A percentile compares a stretch with the other conserved stretches of the same genome.
Conservation (phyloP, 2,329 filamentous ascomycete species). For the Apiospora sp. region DNA sequence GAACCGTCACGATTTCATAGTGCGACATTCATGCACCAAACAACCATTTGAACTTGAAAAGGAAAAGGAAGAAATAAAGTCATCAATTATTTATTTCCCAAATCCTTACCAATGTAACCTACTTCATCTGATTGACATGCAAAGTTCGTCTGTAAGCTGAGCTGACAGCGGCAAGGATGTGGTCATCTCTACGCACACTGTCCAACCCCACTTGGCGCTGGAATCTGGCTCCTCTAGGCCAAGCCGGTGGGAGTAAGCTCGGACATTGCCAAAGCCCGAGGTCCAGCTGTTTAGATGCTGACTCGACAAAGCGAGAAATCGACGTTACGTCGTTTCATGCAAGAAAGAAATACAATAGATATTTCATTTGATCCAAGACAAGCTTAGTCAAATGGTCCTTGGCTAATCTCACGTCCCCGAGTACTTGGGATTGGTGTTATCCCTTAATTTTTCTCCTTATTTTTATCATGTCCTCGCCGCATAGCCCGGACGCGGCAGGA, state of each 20-base stretch:
- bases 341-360: background rate
- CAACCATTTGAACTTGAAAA: background rate
- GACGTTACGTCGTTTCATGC: background rate
- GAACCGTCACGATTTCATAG: slow-evolving; percentile 8
- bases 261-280: slow-evolving; percentile 19
- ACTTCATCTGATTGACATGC: background rate
- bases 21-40: background rate
- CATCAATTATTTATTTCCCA: background rate
- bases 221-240: background rate
- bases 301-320: background rate
- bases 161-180: background rate
- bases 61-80: background rate
- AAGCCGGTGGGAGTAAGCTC: background rate
- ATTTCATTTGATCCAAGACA: background rate
- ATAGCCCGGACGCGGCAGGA: background rate
- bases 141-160: background rate
- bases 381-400: background rate
- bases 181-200: background rate
- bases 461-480: background rate
- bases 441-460: too few relatives aligned
- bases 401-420: background rate
- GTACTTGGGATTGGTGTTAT: too few relatives aligned
- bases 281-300: background rate
- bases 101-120: background rate
- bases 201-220: background rate